Evolutionary conservation across 148 eudicot species (phyloP).

Genomic region (Diospyros lotus): DNA sequence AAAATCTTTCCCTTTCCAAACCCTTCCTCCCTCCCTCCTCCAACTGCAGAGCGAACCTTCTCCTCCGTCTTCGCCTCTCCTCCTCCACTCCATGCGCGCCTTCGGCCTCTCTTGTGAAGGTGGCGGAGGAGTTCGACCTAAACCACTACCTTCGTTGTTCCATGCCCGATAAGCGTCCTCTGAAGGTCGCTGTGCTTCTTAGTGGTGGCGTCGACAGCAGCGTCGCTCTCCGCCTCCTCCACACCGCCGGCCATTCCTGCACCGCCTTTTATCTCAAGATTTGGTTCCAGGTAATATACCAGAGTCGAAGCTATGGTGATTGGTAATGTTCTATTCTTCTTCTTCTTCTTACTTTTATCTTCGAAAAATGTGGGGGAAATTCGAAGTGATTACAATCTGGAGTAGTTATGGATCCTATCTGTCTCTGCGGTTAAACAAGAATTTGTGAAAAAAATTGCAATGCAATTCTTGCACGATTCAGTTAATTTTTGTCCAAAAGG

Average conservation of each 20-base stretch:
- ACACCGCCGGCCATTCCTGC: conserved; percentile 89
- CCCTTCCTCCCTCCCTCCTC: conserved; percentile 25
- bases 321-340: too few relatives aligned
- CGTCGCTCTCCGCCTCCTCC: conserved; percentile 90
- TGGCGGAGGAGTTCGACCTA: conserved; percentile 11
- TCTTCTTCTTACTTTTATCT: too few relatives aligned
- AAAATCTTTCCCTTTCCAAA: conserved; percentile 14
- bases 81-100: conserved; percentile 14
- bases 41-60: not conserved
- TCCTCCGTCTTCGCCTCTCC: not conserved
- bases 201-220: conserved; percentile 98
- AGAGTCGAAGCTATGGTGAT: not conserved
- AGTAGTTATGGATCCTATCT: too few relatives aligned
- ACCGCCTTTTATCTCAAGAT: conserved; percentile 95
- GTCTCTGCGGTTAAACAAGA: too few relatives aligned
- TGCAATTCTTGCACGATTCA: too few relatives aligned
- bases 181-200: conserved; percentile 71
- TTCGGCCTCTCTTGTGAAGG: conserved; percentile 4
- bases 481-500: too few relatives aligned
- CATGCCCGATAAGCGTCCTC: conserved; percentile 37
- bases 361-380: too few relatives aligned
- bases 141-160: conserved; percentile 51
- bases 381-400: too few relatives aligned
- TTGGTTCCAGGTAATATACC: conserved; percentile 75
- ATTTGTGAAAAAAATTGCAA: too few relatives aligned